These are phyloP conservation scores for Suillus fuscotomentosus DNA, from an alignment of 768 basidiomycete genomes.

Conservation along the genomic window DNA sequence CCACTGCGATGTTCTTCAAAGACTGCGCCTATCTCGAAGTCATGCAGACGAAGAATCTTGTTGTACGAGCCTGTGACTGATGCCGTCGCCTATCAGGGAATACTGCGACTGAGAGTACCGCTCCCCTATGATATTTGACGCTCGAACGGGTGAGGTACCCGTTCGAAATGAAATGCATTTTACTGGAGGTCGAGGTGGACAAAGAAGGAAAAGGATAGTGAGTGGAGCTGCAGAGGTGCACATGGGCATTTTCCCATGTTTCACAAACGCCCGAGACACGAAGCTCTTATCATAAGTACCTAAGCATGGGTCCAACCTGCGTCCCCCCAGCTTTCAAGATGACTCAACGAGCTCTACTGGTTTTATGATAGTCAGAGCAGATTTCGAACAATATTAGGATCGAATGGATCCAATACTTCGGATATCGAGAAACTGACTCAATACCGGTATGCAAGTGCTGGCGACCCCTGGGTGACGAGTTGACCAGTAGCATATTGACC, in stretches of 20 bases:
- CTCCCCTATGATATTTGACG: background rate
- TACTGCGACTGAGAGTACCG: background rate
- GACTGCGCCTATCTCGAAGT: background rate
- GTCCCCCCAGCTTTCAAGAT: background rate
- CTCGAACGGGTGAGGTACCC: background rate
- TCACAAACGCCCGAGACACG: background rate
- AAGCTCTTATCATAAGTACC: background rate
- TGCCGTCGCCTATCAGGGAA: background rate
- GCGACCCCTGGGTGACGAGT: background rate
- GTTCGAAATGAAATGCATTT: background rate
- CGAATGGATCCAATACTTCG: background rate
- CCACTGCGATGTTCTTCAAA: background rate
- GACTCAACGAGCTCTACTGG: background rate
- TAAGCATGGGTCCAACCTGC: too few species aligned
- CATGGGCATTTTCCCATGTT: background rate
- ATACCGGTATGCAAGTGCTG: background rate
- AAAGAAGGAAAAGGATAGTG: background rate
- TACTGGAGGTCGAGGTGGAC: background rate
- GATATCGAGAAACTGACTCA: background rate
- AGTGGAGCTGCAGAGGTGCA: background rate
- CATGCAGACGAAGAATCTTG: background rate
- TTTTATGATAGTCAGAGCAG: background rate
- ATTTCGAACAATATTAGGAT: background rate
- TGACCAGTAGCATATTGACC: background rate
- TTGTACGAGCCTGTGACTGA: background rate